phyloP scores from a whole-genome alignment of 257 asterid species.

The Nicotiana sylvestris region DNA sequence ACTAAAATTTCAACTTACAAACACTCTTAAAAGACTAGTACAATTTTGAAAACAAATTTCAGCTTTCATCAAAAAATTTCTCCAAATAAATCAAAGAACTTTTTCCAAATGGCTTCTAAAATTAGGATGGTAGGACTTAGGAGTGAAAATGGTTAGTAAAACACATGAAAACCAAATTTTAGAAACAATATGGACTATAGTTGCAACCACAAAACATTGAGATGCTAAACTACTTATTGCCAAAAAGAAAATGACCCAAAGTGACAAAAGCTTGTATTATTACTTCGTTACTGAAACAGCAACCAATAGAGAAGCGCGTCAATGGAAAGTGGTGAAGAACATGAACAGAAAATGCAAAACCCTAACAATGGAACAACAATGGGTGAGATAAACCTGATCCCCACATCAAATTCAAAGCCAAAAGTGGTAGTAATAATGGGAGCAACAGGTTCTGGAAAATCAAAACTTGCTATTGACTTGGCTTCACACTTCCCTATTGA shows the following conservation, averaged over 20 bases:
- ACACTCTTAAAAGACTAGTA: no score
- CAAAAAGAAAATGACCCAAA: not conserved
- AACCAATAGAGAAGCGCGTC: not conserved
- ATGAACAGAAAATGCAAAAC: not conserved
- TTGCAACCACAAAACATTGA: not conserved
- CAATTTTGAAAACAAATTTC: no score
- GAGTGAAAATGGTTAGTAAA: no score
- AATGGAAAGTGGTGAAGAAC: constrained; percentile 8
- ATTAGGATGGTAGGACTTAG: no score
- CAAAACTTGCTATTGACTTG: constrained; percentile 80
- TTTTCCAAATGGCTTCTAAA: no score
- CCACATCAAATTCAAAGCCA: constrained; percentile 31
- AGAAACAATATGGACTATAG: no score
- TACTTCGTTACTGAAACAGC: not conserved
- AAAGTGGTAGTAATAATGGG: constrained; percentile 80
- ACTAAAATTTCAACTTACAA: no score
- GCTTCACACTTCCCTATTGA: constrained; percentile 75
- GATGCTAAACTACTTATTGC: not conserved
- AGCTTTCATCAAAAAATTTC: no score
- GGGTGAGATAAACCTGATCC: not conserved
- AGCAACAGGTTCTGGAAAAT: constrained; percentile 80
- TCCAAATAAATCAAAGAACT: no score
- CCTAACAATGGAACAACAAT: constrained; percentile 3
- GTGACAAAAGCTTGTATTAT: not conserved
- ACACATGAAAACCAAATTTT: no score